Evolutionary conservation across 1,284 basidiomycete genomes (phyloP).

Genomic region (Ceratobasidium sp.): DNA sequence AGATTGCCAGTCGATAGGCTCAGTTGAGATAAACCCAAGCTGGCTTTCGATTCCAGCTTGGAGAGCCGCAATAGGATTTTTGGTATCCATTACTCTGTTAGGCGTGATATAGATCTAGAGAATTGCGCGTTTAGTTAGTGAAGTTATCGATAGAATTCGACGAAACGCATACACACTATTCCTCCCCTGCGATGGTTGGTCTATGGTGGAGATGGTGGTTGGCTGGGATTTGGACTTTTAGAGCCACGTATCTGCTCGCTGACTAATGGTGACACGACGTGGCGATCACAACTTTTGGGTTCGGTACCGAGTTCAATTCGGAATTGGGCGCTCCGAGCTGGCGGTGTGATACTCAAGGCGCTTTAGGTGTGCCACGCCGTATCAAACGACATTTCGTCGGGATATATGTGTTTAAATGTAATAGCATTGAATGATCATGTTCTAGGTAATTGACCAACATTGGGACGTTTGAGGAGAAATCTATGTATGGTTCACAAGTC

Average conservation of each 20-base stretch:
- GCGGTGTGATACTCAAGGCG: no score
- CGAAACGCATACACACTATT: slow-evolving; percentile 3
- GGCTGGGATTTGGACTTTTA: background rate
- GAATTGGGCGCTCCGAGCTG: no score
- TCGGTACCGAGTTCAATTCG: no score
- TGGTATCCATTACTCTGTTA: background rate
- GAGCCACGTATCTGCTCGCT: slow-evolving; percentile 43
- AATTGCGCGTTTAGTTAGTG: background rate
- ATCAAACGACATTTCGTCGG: no score
- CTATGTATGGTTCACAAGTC: no score
- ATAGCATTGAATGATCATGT: no score
- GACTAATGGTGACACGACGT: slow-evolving; percentile 12
- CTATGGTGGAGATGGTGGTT: slow-evolving; percentile 23
- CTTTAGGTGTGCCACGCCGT: no score
- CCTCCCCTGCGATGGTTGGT: background rate
- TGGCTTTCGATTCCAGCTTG: slow-evolving; percentile 42
- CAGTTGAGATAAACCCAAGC: slow-evolving; percentile 47
- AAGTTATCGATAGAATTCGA: background rate
- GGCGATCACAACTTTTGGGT: slow-evolving; percentile 4
- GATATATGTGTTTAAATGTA: no score
- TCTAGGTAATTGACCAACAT: no score
- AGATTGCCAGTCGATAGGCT: slow-evolving; percentile 75
- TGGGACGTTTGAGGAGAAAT: no score
- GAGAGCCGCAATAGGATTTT: slow-evolving; percentile 41
- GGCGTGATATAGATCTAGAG: background rate